Conservation (phyloP, 208 protist species). For the Trypanosoma melophagium region DNA sequence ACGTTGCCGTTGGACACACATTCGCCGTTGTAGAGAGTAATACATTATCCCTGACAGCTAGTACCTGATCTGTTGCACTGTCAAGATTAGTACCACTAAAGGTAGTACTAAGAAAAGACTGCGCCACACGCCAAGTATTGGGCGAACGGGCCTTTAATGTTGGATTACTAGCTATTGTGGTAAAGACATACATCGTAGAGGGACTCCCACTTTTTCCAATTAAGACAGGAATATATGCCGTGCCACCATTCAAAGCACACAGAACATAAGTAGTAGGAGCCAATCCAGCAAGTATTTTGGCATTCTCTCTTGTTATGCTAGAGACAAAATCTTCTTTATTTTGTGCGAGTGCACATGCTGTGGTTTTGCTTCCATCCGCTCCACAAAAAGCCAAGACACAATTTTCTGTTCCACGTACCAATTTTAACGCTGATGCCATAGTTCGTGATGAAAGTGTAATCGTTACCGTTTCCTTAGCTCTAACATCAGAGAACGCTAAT, state of each 20-base stretch:
- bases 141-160: conserved; percentile 35
- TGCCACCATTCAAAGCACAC: conserved; percentile 41
- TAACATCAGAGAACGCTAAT: conserved; percentile 27
- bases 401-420: conserved; percentile 53
- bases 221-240: conserved; percentile 65
- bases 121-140: conserved; percentile 60
- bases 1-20: conserved; percentile 53
- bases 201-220: conserved; percentile 29
- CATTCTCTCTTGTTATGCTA: conserved; percentile 23
- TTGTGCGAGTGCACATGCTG: conserved; percentile 49
- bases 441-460: conserved; percentile 29
- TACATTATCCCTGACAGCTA: conserved; percentile 32
- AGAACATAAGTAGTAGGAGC: conserved; percentile 57
- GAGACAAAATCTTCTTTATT: conserved; percentile 49
- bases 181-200: conserved; percentile 53
- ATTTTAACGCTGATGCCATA: conserved; percentile 42
- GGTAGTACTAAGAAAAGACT: conserved; percentile 47
- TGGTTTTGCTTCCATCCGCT: neutral
- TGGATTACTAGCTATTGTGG: conserved; percentile 34
- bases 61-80: conserved; percentile 45
- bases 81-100: conserved; percentile 60
- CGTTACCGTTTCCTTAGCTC: conserved; percentile 57
- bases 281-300: conserved; percentile 28
- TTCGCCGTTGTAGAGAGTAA: conserved; percentile 35
- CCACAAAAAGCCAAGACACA: conserved; percentile 63